Conservation (phyloP, 495 filamentous ascomycete genomes). For the Penicillium parvum region DNA sequence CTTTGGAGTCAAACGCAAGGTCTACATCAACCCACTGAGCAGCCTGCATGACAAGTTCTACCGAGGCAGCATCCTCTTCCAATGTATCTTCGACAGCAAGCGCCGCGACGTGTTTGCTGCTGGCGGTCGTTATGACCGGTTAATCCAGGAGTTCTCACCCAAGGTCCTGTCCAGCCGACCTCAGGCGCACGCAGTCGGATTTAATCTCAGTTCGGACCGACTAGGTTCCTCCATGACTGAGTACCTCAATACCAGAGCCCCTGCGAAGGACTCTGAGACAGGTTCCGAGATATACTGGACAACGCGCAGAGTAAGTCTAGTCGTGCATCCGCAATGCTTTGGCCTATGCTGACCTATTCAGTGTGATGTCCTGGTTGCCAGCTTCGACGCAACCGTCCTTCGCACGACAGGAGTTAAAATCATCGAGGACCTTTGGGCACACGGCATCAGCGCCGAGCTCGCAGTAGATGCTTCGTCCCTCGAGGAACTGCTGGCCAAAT, state of each 20-base stretch:
- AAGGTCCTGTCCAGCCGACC: constrained; percentile 35
- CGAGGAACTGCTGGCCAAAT: constrained; percentile 65
- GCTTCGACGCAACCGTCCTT: constrained; percentile 73
- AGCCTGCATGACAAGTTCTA: constrained; percentile 94
- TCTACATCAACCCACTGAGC: constrained; percentile 80
- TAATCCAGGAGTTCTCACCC: constrained; percentile 57
- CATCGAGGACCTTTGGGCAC: constrained; percentile 73
- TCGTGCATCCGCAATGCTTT: background rate
- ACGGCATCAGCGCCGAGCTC: constrained; percentile 86
- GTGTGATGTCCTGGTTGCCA: constrained; percentile 88
- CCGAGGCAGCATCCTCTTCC: constrained; percentile 79
- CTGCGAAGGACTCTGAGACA: constrained; percentile 58
- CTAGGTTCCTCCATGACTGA: constrained; percentile 62
- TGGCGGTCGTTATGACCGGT: constrained; percentile 84
- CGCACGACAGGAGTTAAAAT: constrained; percentile 71
- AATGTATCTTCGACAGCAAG: constrained; percentile 86
- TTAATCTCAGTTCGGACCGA: constrained; percentile 86
- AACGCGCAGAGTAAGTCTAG: constrained; percentile 61
- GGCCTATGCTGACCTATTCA: constrained; percentile 22
- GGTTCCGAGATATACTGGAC: constrained; percentile 52
- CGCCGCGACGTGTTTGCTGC: constrained; percentile 83
- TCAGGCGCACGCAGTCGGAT: constrained; percentile 75
- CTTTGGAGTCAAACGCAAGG: constrained; percentile 68
- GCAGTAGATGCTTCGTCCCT: constrained; percentile 66
- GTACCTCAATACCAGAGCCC: constrained; percentile 61